A percentile compares a stretch with the other conserved stretches of the same genome.
phyloP scores from a whole-genome alignment of 2,329 filamentous ascomycete genomes.

The Emydomyces testavorans region DNA sequence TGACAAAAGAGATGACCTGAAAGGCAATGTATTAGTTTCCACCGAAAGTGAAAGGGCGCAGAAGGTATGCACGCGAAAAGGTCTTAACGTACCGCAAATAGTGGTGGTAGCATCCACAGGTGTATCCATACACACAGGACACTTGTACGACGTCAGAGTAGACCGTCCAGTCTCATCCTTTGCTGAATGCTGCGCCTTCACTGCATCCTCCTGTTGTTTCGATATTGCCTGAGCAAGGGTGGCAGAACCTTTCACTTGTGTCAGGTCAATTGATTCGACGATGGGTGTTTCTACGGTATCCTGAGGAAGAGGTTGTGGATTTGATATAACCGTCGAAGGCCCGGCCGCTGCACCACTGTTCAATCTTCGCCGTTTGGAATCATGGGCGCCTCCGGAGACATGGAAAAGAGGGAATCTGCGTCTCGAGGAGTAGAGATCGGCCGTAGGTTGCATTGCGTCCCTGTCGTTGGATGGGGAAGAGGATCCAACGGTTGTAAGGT shows the following conservation, averaged over 20 bases:
- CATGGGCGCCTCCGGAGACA: background rate
- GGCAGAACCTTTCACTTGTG: conserved; percentile 32
- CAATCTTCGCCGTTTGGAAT: conserved; percentile 11
- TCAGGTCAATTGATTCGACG: conserved; percentile 43
- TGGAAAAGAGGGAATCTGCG: background rate
- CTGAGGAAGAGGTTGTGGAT: background rate
- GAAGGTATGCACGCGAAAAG: background rate
- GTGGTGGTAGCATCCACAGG: conserved; percentile 50
- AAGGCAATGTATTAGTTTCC: background rate
- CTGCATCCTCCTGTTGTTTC: conserved; percentile 43
- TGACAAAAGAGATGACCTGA: conserved; percentile 54
- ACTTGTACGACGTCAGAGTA: conserved; percentile 41
- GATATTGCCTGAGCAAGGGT: conserved; percentile 37
- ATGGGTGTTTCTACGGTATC: conserved; percentile 10
- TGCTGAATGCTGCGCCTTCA: conserved; percentile 33
- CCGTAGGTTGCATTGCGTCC: background rate
- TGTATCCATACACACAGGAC: conserved; percentile 54
- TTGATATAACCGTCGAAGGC: background rate
- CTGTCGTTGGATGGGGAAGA: background rate
- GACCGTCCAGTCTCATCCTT: conserved; percentile 25
- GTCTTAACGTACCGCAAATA: conserved; percentile 43
- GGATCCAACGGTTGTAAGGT: conserved; percentile 12
- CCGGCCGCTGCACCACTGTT: conserved; percentile 8
- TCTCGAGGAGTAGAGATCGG: background rate
- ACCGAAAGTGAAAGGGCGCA: background rate